Percentiles rank a stretch among this genome's conserved stretches.
Conservation (phyloP, 2,329 filamentous ascomycete genomes). For the Phialophora tarda region DNA sequence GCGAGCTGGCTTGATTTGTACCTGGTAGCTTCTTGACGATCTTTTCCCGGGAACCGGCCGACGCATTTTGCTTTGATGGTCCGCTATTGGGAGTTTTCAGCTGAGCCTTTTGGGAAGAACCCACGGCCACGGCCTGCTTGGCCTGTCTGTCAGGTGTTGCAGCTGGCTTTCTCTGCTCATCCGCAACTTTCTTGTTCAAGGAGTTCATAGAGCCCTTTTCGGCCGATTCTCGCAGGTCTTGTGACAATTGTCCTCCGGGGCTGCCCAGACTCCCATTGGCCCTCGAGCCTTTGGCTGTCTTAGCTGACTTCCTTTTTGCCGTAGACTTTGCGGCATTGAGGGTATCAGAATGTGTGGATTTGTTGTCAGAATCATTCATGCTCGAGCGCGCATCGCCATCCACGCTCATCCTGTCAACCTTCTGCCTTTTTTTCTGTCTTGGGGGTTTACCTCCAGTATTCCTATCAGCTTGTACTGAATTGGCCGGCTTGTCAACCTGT, state of each 20-base stretch:
- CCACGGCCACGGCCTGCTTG: background rate
- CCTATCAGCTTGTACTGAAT: background rate
- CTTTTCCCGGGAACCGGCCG: slow-evolving; percentile 2
- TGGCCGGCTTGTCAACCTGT: background rate
- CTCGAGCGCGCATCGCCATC: background rate
- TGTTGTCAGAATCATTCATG: background rate
- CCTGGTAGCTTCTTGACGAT: background rate
- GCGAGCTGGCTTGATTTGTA: background rate
- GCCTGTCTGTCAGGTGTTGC: slow-evolving; percentile 16
- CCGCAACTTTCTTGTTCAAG: slow-evolving; percentile 12
- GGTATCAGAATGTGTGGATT: background rate
- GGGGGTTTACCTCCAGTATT: background rate
- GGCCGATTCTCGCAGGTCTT: slow-evolving; percentile 31
- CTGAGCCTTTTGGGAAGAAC: background rate
- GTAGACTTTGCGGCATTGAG: background rate
- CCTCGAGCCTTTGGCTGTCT: slow-evolving; percentile 5
- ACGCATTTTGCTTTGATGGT: background rate
- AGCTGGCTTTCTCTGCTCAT: slow-evolving; percentile 4
- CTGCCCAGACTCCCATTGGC: slow-evolving; percentile 29
- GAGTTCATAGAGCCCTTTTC: slow-evolving; percentile 4
- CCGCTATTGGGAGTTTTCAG: background rate
- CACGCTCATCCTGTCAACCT: background rate
- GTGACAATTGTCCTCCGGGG: slow-evolving; percentile 37
- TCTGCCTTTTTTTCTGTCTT: background rate
- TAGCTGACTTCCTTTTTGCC: background rate